A percentile compares a stretch with the other conserved stretches of the same genome.
phyloP scores from a whole-genome alignment of 306 rosid genomes.

The Calophaca sinica region DNA sequence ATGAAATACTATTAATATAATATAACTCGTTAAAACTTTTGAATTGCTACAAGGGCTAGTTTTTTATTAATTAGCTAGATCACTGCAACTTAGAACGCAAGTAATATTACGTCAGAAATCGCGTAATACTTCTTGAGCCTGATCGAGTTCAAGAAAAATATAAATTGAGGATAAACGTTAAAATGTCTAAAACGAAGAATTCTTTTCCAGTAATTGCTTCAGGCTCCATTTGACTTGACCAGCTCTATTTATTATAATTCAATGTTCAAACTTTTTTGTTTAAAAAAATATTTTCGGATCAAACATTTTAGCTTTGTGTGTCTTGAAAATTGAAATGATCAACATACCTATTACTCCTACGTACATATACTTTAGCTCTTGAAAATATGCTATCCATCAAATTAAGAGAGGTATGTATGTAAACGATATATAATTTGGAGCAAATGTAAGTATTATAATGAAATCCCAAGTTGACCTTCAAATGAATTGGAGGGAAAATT shows the following conservation, averaged over 20 bases:
- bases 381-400: too few relatives aligned
- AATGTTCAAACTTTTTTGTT: conserved; percentile 43
- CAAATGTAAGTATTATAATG: too few relatives aligned
- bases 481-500: too few relatives aligned
- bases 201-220: neutral
- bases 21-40: too few relatives aligned
- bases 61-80: conserved; percentile 23
- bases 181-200: conserved; percentile 10
- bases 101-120: neutral
- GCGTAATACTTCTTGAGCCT: neutral
- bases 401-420: too few relatives aligned
- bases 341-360: too few relatives aligned
- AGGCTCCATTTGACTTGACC: conserved; percentile 48
- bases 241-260: conserved; percentile 31
- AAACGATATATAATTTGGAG: too few relatives aligned
- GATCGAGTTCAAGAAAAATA: conserved; percentile 14
- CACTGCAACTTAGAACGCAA: neutral
- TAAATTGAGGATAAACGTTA: neutral
- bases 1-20: too few relatives aligned
- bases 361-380: too few relatives aligned
- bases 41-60: conserved; percentile 1
- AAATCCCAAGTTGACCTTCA: too few relatives aligned
- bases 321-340: conserved; percentile 38
- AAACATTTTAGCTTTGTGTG: conserved; percentile 2
- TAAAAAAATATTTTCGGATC: conserved; percentile 9